phyloP scores from a whole-genome alignment of 1,284 basidiomycete species.

The Boletellus deceptivus region DNA sequence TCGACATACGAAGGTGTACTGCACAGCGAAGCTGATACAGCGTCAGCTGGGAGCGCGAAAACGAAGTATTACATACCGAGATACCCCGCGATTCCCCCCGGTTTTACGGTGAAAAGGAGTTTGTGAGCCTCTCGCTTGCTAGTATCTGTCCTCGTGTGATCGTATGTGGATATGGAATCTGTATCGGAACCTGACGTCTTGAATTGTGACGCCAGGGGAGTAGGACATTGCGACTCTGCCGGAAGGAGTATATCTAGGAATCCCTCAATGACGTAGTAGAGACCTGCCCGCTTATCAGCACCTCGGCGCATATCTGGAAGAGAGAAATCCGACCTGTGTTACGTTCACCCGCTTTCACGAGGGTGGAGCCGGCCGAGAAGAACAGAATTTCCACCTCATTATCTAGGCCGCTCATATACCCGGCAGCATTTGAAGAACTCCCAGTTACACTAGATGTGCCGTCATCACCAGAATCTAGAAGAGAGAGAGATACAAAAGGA shows the following conservation, averaged over 20 bases:
- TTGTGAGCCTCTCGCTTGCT: slow-evolving; percentile 42
- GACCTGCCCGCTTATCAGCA: slow-evolving; percentile 46
- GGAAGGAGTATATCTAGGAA: slow-evolving; percentile 91
- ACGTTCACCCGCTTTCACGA: slow-evolving; percentile 89
- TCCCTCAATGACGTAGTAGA: slow-evolving; percentile 98
- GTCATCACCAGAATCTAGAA: slow-evolving; percentile 76
- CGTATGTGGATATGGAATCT: slow-evolving; percentile 21
- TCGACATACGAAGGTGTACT: slow-evolving; percentile 94
- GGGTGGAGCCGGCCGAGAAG: slow-evolving; percentile 82
- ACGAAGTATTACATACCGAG: slow-evolving; percentile 54
- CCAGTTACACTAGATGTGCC: slow-evolving; percentile 61
- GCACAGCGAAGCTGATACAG: slow-evolving; percentile 74
- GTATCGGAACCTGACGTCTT: slow-evolving; percentile 24
- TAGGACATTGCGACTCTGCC: slow-evolving; percentile 36
- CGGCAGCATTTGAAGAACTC: slow-evolving; percentile 55
- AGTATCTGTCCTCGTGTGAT: slow-evolving; percentile 15
- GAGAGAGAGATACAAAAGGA: slow-evolving; percentile 82
- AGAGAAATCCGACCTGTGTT: slow-evolving; percentile 61
- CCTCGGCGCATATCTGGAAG: background rate
- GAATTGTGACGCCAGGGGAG: slow-evolving; percentile 23
- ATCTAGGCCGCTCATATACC: slow-evolving; percentile 77
- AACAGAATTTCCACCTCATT: slow-evolving; percentile 96
- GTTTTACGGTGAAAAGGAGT: slow-evolving; percentile 90
- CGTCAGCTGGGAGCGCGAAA: slow-evolving; percentile 3
- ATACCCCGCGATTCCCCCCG: slow-evolving; percentile 98